Base-by-base conservation (phyloP, 2,329 filamentous ascomycete genomes). In the Penicillium concentricum region DNA sequence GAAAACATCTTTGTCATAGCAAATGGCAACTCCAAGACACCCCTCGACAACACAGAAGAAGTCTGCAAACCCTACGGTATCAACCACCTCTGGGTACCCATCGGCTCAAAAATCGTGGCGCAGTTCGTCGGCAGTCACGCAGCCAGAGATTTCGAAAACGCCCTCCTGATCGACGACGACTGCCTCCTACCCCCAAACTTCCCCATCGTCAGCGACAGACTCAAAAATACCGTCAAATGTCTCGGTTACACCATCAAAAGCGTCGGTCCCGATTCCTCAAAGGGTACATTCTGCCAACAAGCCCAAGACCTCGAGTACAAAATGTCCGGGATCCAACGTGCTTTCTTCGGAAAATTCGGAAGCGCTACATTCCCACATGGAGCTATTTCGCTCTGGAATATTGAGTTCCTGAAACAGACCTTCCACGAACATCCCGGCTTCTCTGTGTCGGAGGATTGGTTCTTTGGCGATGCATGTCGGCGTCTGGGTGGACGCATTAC, bases 231-330 rank as follows among this genome's bases (percentile, higher is more conserved):
- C 12, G 71, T 79, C 28, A 73, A 74, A 51, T 80, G 78, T 51
- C 73, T 82, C 38, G 79, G 79, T 0, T 82, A 82, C 62, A 80
- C 79, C 1, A 81, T 81, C 60, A 80, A 80, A 58, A 73, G 68
- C 4, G 72, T 75, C n/a, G 76, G 76, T 3, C 67, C 74, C 0
- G 62, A 73, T 13, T 67, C 67, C 0, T 66, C 68, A 12, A 71
- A 67, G 38, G 76, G 71, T 7, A 76, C 72, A 6, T 72, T 67
- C 51, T 76, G 75, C 28, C 76, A 78, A 49, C 78, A 79, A 56
- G 79, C 79, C 0, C 80, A 82, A 56, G 79, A 82, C 63, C 66
- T 82, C n/a, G 80, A 82, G 59, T 82, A 82, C 65, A 82, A 82
- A 60, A 69, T 81, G 51, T 77, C 76, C 15, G 80, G 80, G 5